phyloP scores from a whole-genome alignment of 1,139 yeast genomes.

The Saccharomyces pastorianus region DNA sequence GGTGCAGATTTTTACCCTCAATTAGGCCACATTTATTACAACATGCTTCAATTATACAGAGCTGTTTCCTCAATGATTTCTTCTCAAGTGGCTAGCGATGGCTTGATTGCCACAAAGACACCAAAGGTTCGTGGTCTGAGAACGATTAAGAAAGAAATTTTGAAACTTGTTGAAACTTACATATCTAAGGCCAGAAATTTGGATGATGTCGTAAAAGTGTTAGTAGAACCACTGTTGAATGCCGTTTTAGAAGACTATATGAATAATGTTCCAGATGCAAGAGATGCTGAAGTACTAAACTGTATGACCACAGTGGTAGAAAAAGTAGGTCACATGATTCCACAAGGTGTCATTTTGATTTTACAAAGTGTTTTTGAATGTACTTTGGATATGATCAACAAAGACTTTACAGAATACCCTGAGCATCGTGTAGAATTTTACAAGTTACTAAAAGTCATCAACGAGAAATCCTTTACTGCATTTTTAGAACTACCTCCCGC shows the following conservation, averaged over 20 bases:
- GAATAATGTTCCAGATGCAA: slow-evolving; percentile 85
- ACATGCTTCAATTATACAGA: slow-evolving; percentile 80
- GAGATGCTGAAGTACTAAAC: slow-evolving; percentile 94
- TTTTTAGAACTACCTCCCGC: slow-evolving; percentile 82
- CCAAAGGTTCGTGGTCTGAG: slow-evolving; percentile 93
- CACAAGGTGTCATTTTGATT: slow-evolving; percentile 82
- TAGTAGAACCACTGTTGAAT: slow-evolving; percentile 30
- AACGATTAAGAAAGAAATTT: slow-evolving; percentile 90
- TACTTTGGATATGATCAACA: slow-evolving; percentile 75
- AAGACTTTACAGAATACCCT: slow-evolving; percentile 92
- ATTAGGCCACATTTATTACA: slow-evolving; percentile 75
- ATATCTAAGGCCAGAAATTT: slow-evolving; percentile 71
- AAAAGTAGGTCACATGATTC: slow-evolving; percentile 80
- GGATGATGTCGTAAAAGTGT: slow-evolving; percentile 75
- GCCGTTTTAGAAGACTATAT: slow-evolving; percentile 89
- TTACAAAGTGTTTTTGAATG: slow-evolving; percentile 45
- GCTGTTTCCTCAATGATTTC: slow-evolving; percentile 91
- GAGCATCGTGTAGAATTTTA: slow-evolving; percentile 97
- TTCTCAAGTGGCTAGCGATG: slow-evolving; percentile 68
- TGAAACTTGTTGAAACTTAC: slow-evolving; percentile 83
- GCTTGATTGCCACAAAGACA: slow-evolving; percentile 84
- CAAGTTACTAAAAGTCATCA: slow-evolving; percentile 78
- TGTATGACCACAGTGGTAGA: slow-evolving; percentile 87
- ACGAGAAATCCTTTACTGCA: slow-evolving; percentile 77
- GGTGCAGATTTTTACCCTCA: slow-evolving; percentile 91